Conservation (phyloP, 495 filamentous ascomycete species). For the Aspergillus nidulans region DNA sequence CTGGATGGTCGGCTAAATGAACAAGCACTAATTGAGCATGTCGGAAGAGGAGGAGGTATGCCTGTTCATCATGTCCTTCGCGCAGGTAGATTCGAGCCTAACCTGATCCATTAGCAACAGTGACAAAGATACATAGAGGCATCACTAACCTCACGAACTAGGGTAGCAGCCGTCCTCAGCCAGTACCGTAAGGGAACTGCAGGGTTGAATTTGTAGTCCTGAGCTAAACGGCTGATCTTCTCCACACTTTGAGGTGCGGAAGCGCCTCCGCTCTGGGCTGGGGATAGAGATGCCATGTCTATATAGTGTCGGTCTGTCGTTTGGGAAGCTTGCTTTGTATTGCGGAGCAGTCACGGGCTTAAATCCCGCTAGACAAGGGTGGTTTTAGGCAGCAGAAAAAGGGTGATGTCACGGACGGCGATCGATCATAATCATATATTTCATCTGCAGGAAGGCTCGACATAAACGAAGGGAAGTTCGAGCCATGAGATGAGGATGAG, state of each 20-base stretch:
- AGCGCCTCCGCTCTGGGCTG: constrained; percentile 19
- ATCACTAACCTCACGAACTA: constrained; percentile 68
- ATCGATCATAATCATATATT: constrained; percentile 9
- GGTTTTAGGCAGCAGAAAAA: constrained; percentile 9
- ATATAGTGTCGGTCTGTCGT: neutral
- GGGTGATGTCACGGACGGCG: constrained; percentile 5
- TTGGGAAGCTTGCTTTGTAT: neutral
- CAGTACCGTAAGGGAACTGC: constrained; percentile 71
- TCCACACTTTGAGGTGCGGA: constrained; percentile 60
- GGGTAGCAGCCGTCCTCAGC: constrained; percentile 71
- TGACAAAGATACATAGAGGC: neutral
- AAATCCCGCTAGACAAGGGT: neutral
- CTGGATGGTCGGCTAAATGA: constrained; percentile 57
- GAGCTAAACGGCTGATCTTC: constrained; percentile 65
- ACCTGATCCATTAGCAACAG: neutral
- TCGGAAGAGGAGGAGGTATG: constrained; percentile 81
- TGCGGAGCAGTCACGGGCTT: neutral
- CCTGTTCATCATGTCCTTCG: constrained; percentile 80
- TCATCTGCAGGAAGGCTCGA: constrained; percentile 1
- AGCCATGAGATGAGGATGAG: neutral
- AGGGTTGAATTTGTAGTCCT: constrained; percentile 74
- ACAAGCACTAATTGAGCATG: constrained; percentile 68
- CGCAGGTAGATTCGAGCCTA: constrained; percentile 75
- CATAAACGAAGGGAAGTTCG: neutral
- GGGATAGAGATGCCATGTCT: constrained; percentile 27